Evolutionary conservation across 495 filamentous ascomycete genomes (phyloP).

Genomic region (Annulohypoxylon nitens): DNA sequence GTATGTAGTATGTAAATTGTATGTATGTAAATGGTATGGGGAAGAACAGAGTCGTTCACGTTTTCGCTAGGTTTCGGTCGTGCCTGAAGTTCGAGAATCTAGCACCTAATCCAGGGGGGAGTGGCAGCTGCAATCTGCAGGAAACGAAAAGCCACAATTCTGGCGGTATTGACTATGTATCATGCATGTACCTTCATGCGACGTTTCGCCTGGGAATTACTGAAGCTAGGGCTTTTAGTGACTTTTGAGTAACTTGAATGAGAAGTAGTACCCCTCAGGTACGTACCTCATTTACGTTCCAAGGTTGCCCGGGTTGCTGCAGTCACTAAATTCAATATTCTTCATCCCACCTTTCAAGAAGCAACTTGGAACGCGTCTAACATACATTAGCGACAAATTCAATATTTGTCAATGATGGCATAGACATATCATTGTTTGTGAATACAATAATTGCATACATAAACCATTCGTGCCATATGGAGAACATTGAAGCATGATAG

Average conservation of each 20-base stretch:
- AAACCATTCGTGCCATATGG: background rate
- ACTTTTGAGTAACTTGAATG: slow-evolving; percentile 1
- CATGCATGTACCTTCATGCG: slow-evolving; percentile 11
- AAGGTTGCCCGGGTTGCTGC: background rate
- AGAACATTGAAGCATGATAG: slow-evolving; percentile 3
- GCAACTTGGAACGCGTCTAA: slow-evolving; percentile 18
- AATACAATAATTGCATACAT: background rate
- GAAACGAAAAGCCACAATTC: slow-evolving; percentile 40
- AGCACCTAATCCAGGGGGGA: slow-evolving; percentile 37
- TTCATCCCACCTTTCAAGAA: slow-evolving; percentile 32
- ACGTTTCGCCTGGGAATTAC: background rate
- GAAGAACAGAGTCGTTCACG: slow-evolving; percentile 35
- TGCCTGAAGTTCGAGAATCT: slow-evolving; percentile 44
- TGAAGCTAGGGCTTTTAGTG: background rate
- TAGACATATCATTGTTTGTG: background rate
- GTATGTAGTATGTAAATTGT: slow-evolving; percentile 19
- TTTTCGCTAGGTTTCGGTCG: slow-evolving; percentile 42
- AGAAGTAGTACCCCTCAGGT: slow-evolving; percentile 4
- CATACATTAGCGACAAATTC: slow-evolving; percentile 11
- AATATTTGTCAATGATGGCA: slow-evolving; percentile 6
- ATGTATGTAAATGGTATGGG: slow-evolving; percentile 28
- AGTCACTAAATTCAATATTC: slow-evolving; percentile 1
- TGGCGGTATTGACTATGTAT: slow-evolving; percentile 3
- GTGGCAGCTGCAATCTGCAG: slow-evolving; percentile 36
- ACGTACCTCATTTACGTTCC: slow-evolving; percentile 7